phyloP scores from a whole-genome alignment of 495 filamentous ascomycete genomes.

The Cudoniella acicularis region DNA sequence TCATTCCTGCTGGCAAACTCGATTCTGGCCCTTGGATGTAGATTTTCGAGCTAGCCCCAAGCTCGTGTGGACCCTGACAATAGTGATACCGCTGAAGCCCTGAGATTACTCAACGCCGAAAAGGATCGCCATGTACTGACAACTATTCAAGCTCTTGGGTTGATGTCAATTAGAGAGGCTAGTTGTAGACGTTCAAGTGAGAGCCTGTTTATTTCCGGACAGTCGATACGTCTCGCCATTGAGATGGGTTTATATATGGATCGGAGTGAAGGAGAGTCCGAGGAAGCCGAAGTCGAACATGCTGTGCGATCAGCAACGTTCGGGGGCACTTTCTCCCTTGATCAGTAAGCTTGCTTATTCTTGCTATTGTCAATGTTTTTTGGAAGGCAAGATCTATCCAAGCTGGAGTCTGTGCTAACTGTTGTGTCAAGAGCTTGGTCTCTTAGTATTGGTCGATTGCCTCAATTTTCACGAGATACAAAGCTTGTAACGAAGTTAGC shows the following conservation, averaged over 20 bases:
- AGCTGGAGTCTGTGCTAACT: no score
- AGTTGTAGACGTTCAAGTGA: conserved; percentile 62
- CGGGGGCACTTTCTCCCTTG: conserved; percentile 66
- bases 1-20: conserved; percentile 74
- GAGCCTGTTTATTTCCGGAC: conserved; percentile 62
- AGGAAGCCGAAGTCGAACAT: conserved; percentile 53
- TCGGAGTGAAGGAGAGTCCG: conserved; percentile 19
- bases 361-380: conserved; percentile 1
- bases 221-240: conserved; percentile 60
- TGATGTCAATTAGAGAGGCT: conserved; percentile 68
- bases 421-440: conserved; percentile 55
- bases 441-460: conserved; percentile 57
- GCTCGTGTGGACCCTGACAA: conserved; percentile 63
- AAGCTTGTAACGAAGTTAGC: conserved; percentile 53
- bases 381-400: background rate
- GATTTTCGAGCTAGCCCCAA: conserved; percentile 63
- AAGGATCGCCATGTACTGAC: conserved; percentile 60
- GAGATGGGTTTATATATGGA: conserved; percentile 62
- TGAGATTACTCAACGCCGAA: conserved; percentile 54
- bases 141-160: conserved; percentile 71
- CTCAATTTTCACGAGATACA: conserved; percentile 56
- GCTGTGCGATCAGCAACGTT: conserved; percentile 66
- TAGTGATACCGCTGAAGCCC: conserved; percentile 63
- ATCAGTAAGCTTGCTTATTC: conserved; percentile 50
- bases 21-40: conserved; percentile 66